Evolutionary conservation across 257 asterid species (phyloP).

Genomic region (Rauvolfia tetraphylla): DNA sequence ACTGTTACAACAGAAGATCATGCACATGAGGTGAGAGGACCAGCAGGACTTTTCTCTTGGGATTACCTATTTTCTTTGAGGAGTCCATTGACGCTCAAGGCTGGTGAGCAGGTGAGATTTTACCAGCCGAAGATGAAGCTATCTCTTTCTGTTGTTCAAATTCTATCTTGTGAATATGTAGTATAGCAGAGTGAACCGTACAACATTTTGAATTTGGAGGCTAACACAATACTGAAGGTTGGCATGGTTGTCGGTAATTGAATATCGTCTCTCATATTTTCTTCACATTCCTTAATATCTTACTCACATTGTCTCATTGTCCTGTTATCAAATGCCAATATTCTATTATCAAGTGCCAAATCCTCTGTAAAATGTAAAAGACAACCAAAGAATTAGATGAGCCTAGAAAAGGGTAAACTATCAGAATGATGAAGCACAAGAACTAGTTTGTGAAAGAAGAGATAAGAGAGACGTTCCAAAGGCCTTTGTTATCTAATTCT

Average conservation of each 20-base stretch:
- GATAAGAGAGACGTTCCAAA: background rate
- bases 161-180: background rate
- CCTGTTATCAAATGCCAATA: no score
- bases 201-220: background rate
- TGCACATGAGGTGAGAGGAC: slow-evolving; percentile 77
- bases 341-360: no score
- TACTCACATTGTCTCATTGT: no score
- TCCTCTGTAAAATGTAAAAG: background rate
- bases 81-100: slow-evolving; percentile 73
- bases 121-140: slow-evolving; percentile 5
- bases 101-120: slow-evolving; percentile 82
- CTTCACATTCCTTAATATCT: no score
- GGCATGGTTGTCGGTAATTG: background rate
- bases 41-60: slow-evolving; percentile 97
- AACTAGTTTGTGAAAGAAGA: background rate
- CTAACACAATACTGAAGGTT: background rate
- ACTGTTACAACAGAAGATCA: slow-evolving; percentile 84
- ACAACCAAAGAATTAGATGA: background rate
- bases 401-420: background rate
- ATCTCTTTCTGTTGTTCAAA: background rate
- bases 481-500: background rate
- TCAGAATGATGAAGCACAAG: background rate
- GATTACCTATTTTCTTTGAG: slow-evolving; percentile 69
- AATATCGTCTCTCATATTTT: no score
- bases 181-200: background rate